phyloP scores from a whole-genome alignment of 2,329 filamentous ascomycete species.

The Fusarium sp. region DNA sequence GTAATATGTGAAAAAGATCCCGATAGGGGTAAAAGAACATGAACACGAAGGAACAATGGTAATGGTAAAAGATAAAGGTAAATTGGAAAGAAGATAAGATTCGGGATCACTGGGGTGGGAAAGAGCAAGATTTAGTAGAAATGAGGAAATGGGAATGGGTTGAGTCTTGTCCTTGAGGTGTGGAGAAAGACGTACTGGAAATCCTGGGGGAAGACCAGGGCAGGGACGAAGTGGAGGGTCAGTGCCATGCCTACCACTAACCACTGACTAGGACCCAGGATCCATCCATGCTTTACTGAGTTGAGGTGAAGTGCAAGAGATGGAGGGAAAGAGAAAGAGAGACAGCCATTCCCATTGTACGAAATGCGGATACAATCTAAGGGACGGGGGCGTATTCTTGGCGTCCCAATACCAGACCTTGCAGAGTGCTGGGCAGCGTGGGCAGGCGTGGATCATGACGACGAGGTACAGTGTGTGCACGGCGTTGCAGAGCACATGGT shows the following conservation, averaged over 20 bases:
- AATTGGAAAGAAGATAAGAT: slow-evolving; percentile 23
- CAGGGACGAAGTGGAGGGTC: slow-evolving; percentile 32
- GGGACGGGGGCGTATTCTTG: slow-evolving; percentile 27
- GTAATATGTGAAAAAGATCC: slow-evolving; percentile 3
- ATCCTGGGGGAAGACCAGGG: slow-evolving; percentile 46
- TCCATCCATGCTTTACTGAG: not conserved
- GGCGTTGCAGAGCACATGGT: slow-evolving; percentile 16
- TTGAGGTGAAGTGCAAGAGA: not conserved
- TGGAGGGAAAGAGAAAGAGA: not conserved
- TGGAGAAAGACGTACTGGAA: slow-evolving; percentile 44
- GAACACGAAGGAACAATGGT: slow-evolving; percentile 13
- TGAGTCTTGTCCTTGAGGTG: slow-evolving; percentile 26
- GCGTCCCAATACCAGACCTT: slow-evolving; percentile 7
- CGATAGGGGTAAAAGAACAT: not conserved
- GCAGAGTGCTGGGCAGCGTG: not conserved
- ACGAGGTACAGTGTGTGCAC: slow-evolving; percentile 27
- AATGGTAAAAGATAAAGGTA: slow-evolving; percentile 8
- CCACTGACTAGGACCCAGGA: not conserved
- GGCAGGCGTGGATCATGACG: slow-evolving; percentile 24
- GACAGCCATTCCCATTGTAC: not conserved
- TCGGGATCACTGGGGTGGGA: slow-evolving; percentile 32
- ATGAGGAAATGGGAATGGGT: slow-evolving; percentile 40
- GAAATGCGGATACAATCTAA: slow-evolving; percentile 2
- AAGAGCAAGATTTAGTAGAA: slow-evolving; percentile 44
- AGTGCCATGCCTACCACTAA: slow-evolving; percentile 22